phyloP scores from a whole-genome alignment of 371 early-diverging fungal species.

The Actinomortierella wolfii region DNA sequence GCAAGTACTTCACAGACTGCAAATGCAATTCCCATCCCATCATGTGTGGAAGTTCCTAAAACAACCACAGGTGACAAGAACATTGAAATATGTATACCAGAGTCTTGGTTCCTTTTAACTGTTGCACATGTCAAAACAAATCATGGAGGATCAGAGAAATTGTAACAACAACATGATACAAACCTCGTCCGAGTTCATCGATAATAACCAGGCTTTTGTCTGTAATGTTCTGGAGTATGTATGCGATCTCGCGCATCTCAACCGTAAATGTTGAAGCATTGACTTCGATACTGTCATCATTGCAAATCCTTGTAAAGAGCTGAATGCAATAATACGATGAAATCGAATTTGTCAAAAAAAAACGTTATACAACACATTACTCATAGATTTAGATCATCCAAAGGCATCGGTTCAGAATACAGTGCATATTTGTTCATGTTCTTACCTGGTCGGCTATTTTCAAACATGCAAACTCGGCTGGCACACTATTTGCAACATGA shows the following conservation, averaged over 20 bases:
- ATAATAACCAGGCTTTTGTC: constrained; percentile 81
- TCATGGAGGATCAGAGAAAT: constrained; percentile 12
- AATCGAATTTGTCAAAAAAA: no score
- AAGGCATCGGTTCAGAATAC: background rate
- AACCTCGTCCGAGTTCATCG: constrained; percentile 97
- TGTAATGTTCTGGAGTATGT: constrained; percentile 77
- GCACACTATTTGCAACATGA: constrained; percentile 63
- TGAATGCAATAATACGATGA: constrained; percentile 4
- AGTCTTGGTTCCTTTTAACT: background rate
- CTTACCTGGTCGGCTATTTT: constrained; percentile 72
- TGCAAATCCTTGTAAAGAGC: constrained; percentile 75
- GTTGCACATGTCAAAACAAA: no score
- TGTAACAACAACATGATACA: constrained; percentile 28
- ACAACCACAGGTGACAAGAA: background rate
- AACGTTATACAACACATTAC: background rate
- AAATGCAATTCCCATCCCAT: constrained; percentile 83
- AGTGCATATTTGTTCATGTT: background rate
- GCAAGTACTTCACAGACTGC: constrained; percentile 82
- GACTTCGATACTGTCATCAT: constrained; percentile 67
- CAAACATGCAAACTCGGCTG: constrained; percentile 87
- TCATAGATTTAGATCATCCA: no score
- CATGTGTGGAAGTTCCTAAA: constrained; percentile 72
- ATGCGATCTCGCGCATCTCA: constrained; percentile 92
- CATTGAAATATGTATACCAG: background rate
- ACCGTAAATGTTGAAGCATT: constrained; percentile 87